A percentile compares a stretch with the other conserved stretches of the same genome.
These are phyloP conservation scores for Medicago ruthenica DNA, from an alignment of 306 rosid species.

Conservation along the genomic window DNA sequence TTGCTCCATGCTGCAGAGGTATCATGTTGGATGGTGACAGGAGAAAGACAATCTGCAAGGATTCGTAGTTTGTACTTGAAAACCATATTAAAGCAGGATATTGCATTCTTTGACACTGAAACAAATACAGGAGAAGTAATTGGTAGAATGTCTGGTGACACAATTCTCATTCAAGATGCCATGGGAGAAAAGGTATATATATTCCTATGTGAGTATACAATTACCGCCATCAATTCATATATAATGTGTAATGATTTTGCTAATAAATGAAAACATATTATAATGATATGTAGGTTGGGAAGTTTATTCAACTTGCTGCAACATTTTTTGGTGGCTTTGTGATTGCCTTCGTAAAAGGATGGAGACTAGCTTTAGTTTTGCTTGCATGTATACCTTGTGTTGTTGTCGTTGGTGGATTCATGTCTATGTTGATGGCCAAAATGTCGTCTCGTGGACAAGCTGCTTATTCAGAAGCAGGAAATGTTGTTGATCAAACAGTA, in stretches of 20 bases:
- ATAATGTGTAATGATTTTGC: background rate
- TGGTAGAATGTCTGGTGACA: constrained; percentile 94
- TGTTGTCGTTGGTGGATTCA: constrained; percentile 56
- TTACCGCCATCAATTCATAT: background rate
- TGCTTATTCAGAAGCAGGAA: constrained; percentile 92
- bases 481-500: constrained; percentile 82
- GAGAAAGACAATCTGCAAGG: constrained; percentile 86
- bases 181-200: constrained; percentile 83
- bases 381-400: constrained; percentile 68
- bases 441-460: constrained; percentile 77
- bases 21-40: constrained; percentile 88
- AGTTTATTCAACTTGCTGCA: constrained; percentile 71
- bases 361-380: constrained; percentile 75
- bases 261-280: background rate
- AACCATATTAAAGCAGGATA: constrained; percentile 80
- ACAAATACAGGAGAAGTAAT: constrained; percentile 81
- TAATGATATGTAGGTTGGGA: constrained; percentile 71
- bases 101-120: constrained; percentile 86
- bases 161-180: constrained; percentile 90
- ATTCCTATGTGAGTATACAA: background rate
- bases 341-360: constrained; percentile 70
- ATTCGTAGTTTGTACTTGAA: constrained; percentile 81
- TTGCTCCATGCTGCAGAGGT: constrained; percentile 65
- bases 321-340: constrained; percentile 79
- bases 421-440: constrained; percentile 54